phyloP scores from a whole-genome alignment of 495 filamentous ascomycete genomes.

The Aspergillus mulundensis region DNA sequence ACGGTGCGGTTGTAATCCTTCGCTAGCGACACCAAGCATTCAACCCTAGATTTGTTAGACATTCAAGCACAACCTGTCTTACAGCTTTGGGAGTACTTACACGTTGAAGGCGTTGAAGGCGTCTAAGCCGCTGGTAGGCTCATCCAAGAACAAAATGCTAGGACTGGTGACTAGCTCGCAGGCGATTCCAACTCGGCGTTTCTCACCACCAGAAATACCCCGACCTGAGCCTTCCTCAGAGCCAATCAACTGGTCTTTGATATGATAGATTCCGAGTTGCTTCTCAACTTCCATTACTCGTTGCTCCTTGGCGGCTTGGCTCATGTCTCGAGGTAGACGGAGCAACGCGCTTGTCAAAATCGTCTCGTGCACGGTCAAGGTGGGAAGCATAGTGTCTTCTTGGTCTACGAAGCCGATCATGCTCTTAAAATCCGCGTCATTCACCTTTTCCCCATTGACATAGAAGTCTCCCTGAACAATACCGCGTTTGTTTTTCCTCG shows the following conservation, averaged over 20 bases:
- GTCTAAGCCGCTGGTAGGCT: constrained; percentile 84
- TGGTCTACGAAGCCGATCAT: constrained; percentile 97
- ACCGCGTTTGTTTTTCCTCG: constrained; percentile 95
- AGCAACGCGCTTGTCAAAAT: constrained; percentile 92
- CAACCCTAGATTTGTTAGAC: constrained; percentile 51
- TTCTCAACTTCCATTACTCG: constrained; percentile 88
- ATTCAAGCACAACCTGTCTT: constrained; percentile 3
- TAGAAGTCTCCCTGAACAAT: constrained; percentile 76
- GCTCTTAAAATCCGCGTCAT: constrained; percentile 78
- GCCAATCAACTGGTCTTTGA: constrained; percentile 92
- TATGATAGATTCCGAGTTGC: constrained; percentile 88
- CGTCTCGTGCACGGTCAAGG: constrained; percentile 95
- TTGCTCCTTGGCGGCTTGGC: constrained; percentile 75
- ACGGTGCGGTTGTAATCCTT: constrained; percentile 95
- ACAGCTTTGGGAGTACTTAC: not conserved
- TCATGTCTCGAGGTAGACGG: constrained; percentile 88
- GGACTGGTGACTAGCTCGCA: constrained; percentile 97
- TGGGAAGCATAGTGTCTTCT: constrained; percentile 96
- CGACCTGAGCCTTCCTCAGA: constrained; percentile 93
- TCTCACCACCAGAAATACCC: constrained; percentile 95
- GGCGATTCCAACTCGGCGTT: constrained; percentile 91
- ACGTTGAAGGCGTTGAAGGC: constrained; percentile 8
- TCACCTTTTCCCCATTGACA: constrained; percentile 88
- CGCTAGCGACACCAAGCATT: constrained; percentile 90
- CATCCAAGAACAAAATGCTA: constrained; percentile 94